Conservation (phyloP, 257 asterid genomes). For the Pogostemon cablin region DNA sequence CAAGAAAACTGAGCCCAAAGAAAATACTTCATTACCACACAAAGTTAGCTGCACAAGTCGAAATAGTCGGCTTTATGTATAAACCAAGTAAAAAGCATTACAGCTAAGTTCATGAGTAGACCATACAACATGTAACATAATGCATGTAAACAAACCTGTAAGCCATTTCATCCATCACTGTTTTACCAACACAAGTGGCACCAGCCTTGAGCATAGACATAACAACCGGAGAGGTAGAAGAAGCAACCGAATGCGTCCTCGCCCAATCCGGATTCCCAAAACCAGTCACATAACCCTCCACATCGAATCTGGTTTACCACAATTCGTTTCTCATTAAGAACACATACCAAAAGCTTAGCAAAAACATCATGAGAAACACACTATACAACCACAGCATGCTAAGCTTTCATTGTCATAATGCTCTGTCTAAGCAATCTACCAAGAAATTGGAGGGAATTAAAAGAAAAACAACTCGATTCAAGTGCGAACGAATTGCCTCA, state of each 20-base stretch:
- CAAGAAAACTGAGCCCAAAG: neutral
- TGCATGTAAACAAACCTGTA: slow-evolving; percentile 62
- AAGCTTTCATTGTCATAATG: neutral
- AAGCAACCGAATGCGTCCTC: slow-evolving; percentile 72
- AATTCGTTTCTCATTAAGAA: too few relatives aligned
- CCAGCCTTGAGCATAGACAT: slow-evolving; percentile 69
- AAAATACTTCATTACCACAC: slow-evolving; percentile 18
- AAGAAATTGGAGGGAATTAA: neutral
- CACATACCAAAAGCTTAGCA: neutral
- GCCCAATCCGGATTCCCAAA: slow-evolving; percentile 95
- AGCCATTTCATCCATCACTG: slow-evolving; percentile 98
- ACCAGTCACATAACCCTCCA: slow-evolving; percentile 77
- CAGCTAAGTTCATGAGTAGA: slow-evolving; percentile 12
- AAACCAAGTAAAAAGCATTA: neutral
- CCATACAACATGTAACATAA: neutral
- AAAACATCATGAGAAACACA: neutral
- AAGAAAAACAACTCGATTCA: neutral
- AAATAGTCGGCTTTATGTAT: slow-evolving; percentile 23
- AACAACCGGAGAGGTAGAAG: slow-evolving; percentile 65
- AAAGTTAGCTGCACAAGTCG: slow-evolving; percentile 26
- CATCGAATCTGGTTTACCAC: slow-evolving; percentile 57
- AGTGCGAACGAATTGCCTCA: too few relatives aligned
- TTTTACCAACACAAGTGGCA: slow-evolving; percentile 80
- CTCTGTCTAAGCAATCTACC: neutral
- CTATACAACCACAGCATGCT: neutral